Conservation (phyloP, 345 rosid genomes). For the Syzygium grande region DNA sequence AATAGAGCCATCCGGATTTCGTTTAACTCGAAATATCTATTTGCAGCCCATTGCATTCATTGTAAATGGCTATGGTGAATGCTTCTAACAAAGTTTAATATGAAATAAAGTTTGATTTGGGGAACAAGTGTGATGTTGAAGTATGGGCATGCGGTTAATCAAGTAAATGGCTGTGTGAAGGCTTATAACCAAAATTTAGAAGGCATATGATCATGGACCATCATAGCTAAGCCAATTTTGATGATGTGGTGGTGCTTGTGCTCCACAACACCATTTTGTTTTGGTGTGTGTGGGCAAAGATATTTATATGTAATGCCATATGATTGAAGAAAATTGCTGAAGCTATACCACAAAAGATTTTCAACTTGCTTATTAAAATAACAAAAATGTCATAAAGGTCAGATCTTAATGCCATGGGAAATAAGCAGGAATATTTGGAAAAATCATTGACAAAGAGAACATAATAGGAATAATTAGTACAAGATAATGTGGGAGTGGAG, state of each 20-base stretch:
- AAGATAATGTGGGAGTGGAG: background rate
- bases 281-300: background rate
- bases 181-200: background rate
- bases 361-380: background rate
- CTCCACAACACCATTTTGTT: conserved; percentile 1
- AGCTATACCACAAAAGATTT: background rate
- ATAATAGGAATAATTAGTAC: background rate
- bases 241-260: background rate
- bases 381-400: background rate
- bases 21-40: background rate
- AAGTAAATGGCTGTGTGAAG: background rate
- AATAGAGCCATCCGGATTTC: background rate
- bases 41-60: background rate
- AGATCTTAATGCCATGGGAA: background rate
- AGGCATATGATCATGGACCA: background rate
- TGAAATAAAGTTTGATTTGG: background rate
- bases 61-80: too few relatives aligned
- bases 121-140: background rate
- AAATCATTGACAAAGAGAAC: background rate
- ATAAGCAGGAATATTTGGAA: background rate
- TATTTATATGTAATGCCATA: background rate
- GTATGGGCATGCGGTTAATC: background rate
- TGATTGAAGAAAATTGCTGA: background rate
- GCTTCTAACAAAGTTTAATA: too few relatives aligned
- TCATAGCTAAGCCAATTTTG: background rate